phyloP scores from a whole-genome alignment of 768 basidiomycete genomes.

The Mycena rebaudengoi region DNA sequence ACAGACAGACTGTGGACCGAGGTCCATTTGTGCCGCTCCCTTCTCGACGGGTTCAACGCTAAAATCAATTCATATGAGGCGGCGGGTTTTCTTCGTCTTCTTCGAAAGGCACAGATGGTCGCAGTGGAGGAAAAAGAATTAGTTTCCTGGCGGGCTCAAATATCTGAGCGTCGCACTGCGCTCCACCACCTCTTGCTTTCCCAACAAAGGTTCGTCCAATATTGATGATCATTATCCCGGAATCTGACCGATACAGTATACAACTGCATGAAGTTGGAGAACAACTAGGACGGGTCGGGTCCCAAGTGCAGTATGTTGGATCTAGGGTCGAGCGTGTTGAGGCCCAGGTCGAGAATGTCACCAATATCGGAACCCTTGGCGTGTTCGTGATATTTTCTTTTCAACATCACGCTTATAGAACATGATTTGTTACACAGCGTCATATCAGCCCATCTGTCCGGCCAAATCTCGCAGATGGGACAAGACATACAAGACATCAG shows the following conservation, averaged over 20 bases:
- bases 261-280: conserved; percentile 5
- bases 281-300: conserved; percentile 6
- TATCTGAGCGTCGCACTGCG: conserved; percentile 3
- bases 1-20: conserved; percentile 7
- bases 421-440: background rate
- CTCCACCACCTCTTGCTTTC: conserved; percentile 5
- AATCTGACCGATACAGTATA: conserved; percentile 1
- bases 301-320: conserved; percentile 6
- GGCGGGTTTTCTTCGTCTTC: background rate
- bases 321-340: conserved; percentile 2
- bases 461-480: background rate
- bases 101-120: background rate
- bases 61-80: conserved; percentile 4
- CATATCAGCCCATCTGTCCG: too few species aligned
- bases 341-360: background rate
- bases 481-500: too few species aligned
- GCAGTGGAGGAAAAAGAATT: conserved; percentile 8
- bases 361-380: background rate
- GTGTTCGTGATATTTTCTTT: conserved; percentile 2
- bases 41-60: background rate
- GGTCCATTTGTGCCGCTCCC: conserved; percentile 13
- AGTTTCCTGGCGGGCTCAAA: conserved; percentile 1
- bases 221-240: background rate
- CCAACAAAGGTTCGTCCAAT: background rate
- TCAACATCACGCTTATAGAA: background rate